Evolutionary conservation across 2,329 filamentous ascomycete species (phyloP), one percentile per base, ranked within the genome.

Genomic region (Colletotrichum agaves): DNA sequence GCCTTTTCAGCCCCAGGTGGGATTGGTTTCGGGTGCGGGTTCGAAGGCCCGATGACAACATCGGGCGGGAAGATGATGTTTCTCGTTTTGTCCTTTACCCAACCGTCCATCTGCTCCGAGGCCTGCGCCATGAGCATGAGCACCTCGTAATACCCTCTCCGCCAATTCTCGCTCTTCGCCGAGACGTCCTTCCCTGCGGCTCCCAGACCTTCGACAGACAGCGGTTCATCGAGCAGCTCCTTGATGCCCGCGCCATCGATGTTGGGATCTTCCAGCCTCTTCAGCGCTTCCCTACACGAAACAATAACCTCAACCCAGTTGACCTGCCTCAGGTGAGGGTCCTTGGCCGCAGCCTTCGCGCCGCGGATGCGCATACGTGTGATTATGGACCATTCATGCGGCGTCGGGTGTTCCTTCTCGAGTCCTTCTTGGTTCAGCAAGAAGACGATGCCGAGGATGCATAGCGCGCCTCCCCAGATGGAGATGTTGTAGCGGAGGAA

Each of bases 71-170:
- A 95, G 33, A 91, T 85, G 27, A 91, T 79, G 46, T 86, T 84
- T 70, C 89, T 85, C 8, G 85, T 90, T 49, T 80, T 88, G 77
- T 97, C 93, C 47, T 86, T 83, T 15, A 97, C 84, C 85, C 90
- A 93, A 53, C 91, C 91, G 71, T 97, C 93, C 23, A 97, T 81
- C 72, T 94, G 88, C 79, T 98, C 94, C 4, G 93, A 90, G 0
- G 90, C 88, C 71, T 88, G 88, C 0, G 91, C 94, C 67, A 88
- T 88, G 11, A 91, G 85, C 88, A 98, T 93, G 52, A 98, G 80
- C 3, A 90, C 86, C 74, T 97, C 89, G 74, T 91, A 94, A 79
- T 98, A 98, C 1, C 93, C 94, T 62, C 93, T 85, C 73, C 91
- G 85, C 95, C 94, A 98, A 56, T 91, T 84, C 78, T 97, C 93